Conservation (phyloP, 202 grass and related monocot genomes). For the Bolboschoenoplectus hybrid region DNA sequence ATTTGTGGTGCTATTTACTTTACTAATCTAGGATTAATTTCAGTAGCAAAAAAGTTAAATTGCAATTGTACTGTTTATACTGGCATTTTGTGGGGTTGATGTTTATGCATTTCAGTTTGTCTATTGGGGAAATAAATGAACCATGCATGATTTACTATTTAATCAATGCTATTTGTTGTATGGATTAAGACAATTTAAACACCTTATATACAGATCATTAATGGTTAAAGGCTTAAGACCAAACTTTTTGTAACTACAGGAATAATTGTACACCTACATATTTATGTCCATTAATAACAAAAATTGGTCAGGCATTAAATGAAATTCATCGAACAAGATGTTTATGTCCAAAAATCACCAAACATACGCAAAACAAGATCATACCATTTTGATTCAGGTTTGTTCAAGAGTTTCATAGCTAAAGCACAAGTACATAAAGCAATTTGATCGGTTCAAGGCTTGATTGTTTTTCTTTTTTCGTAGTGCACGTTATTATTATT, state of each 20-base stretch:
- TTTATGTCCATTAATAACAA: too few species aligned
- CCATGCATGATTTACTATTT: too few species aligned
- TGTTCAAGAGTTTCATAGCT: too few species aligned
- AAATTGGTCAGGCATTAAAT: neutral
- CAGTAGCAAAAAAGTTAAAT: neutral
- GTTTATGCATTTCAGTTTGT: neutral
- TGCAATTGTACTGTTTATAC: neutral
- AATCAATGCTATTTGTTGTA: too few species aligned
- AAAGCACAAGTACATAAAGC: too few species aligned
- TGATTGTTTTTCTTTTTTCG: too few species aligned
- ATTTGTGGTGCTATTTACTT: constrained; percentile 8
- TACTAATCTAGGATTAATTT: constrained; percentile 33
- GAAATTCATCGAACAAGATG: neutral
- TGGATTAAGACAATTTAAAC: neutral
- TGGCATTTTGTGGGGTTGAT: neutral
- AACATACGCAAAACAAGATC: neutral
- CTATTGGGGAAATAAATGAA: neutral
- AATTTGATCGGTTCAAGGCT: too few species aligned
- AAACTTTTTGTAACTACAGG: too few species aligned
- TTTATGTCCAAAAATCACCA: neutral
- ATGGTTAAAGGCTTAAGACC: neutral
- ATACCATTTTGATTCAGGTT: too few species aligned
- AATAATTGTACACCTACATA: too few species aligned
- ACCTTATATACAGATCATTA: neutral
- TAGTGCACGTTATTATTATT: too few species aligned